Percentiles rank a stretch among this genome's conserved stretches.
Conservation (phyloP, 306 rosid genomes). For the Fragaria iinumae region DNA sequence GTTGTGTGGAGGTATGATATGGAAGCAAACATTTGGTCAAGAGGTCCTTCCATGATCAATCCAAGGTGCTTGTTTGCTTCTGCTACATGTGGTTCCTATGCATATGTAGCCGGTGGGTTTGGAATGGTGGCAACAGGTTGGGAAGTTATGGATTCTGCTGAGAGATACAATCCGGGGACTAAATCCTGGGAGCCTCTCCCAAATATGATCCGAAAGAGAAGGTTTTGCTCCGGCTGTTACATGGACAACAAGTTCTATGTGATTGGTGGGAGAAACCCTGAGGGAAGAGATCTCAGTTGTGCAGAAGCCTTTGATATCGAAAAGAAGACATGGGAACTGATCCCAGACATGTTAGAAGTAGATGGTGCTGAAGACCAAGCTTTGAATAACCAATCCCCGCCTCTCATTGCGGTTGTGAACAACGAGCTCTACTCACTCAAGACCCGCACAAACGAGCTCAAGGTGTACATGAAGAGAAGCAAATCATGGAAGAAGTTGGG, state of each 20-base stretch:
- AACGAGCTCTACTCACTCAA: constrained; percentile 62
- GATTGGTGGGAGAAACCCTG: constrained; percentile 66
- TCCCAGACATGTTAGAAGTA: constrained; percentile 49
- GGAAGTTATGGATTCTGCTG: constrained; percentile 50
- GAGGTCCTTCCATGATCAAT: constrained; percentile 67
- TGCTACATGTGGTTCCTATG: constrained; percentile 58
- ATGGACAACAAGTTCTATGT: constrained; percentile 74
- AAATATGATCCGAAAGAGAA: constrained; percentile 51
- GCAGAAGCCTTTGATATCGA: constrained; percentile 61
- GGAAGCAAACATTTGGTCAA: constrained; percentile 50
- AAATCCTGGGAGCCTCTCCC: constrained; percentile 66
- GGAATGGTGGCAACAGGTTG: constrained; percentile 32
- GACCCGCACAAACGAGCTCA: constrained; percentile 59
- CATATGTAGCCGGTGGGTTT: constrained; percentile 73
- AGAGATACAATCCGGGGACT: constrained; percentile 53
- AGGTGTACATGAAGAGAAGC: constrained; percentile 47
- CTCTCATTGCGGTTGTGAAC: constrained; percentile 73
- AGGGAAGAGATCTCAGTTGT: constrained; percentile 45
- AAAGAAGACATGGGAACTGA: constrained; percentile 52
- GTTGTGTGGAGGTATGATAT: constrained; percentile 62
- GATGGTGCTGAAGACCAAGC: constrained; percentile 20
- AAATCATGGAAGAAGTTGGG: constrained; percentile 70
- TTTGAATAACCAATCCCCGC: constrained; percentile 45
- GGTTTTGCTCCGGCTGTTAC: constrained; percentile 67
- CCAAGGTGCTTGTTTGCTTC: constrained; percentile 80